phyloP scores from a whole-genome alignment of 23 red algal species.

The Gracilaria vermiculophylla region DNA sequence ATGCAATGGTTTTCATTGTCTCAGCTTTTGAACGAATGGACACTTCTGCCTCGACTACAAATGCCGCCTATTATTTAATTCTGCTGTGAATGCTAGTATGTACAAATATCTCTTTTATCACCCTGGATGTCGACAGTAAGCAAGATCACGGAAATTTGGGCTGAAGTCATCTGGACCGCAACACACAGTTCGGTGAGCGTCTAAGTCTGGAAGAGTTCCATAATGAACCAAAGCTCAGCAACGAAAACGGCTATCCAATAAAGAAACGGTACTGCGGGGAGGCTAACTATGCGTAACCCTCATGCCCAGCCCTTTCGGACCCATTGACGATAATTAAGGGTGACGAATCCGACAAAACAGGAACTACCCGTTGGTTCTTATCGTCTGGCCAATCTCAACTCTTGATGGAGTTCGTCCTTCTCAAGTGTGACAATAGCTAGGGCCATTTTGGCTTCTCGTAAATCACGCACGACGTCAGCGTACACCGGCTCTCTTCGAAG shows the following conservation, averaged over 20 bases:
- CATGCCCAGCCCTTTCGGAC: background rate
- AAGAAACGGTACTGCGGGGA: no score
- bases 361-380: background rate
- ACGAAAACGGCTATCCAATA: no score
- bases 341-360: background rate
- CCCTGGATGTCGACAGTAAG: background rate
- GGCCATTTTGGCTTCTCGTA: slow-evolving; percentile 70
- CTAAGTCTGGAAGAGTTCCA: background rate
- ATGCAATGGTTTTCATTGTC: background rate
- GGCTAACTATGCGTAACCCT: no score
- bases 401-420: slow-evolving; percentile 49
- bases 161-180: background rate
- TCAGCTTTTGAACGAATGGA: background rate
- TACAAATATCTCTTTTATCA: background rate
- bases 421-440: slow-evolving; percentile 64
- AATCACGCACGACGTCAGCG: slow-evolving; percentile 55
- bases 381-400: slow-evolving; percentile 15
- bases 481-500: slow-evolving; percentile 59
- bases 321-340: background rate
- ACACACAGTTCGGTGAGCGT: background rate
- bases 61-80: background rate
- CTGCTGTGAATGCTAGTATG: background rate
- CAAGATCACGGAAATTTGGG: background rate
- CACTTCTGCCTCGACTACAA: background rate
- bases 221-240: no score